Conservation (phyloP, 2,329 filamentous ascomycete species). For the Lachnellula cervina region DNA sequence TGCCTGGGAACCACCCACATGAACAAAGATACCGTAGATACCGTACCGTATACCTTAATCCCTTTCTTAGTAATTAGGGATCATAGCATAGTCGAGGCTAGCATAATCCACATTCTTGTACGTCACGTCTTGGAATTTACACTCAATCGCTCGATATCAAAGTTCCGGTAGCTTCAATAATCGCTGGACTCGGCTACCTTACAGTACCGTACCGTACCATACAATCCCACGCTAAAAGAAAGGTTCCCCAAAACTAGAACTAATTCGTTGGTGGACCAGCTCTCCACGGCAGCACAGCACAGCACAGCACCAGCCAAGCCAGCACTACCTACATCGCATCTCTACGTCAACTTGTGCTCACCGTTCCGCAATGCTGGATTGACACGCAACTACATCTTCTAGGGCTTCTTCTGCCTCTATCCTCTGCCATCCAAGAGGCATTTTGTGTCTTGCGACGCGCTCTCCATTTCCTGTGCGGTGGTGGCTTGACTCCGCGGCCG, state of each 20-base stretch:
- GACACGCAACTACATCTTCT: constrained; percentile 21
- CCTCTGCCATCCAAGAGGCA: constrained; percentile 12
- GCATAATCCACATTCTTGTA: too few relatives aligned
- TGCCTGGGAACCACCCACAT: too few relatives aligned
- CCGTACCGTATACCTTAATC: too few relatives aligned
- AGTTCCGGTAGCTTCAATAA: too few relatives aligned
- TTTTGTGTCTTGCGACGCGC: constrained; percentile 25
- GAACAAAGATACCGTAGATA: too few relatives aligned
- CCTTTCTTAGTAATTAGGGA: too few relatives aligned
- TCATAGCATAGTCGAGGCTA: too few relatives aligned
- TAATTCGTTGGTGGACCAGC: constrained; percentile 2
- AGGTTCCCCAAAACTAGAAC: too few relatives aligned
- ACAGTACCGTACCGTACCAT: too few relatives aligned
- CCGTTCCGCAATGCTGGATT: constrained; percentile 27
- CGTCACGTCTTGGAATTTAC: too few relatives aligned
- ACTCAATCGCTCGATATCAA: too few relatives aligned
- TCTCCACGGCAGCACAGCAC: constrained; percentile 4
- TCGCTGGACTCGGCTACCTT: too few relatives aligned
- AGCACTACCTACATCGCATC: not conserved
- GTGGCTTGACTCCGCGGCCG: constrained; percentile 2
- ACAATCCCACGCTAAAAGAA: not conserved
- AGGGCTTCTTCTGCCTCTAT: constrained; percentile 27
- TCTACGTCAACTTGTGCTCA: constrained; percentile 1
- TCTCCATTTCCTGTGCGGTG: constrained; percentile 15
- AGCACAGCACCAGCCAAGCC: not conserved